Percentiles rank a stretch among this genome's conserved stretches.
phyloP scores from a whole-genome alignment of 2,329 filamentous ascomycete genomes.

The Drechslerella dactyloides region DNA sequence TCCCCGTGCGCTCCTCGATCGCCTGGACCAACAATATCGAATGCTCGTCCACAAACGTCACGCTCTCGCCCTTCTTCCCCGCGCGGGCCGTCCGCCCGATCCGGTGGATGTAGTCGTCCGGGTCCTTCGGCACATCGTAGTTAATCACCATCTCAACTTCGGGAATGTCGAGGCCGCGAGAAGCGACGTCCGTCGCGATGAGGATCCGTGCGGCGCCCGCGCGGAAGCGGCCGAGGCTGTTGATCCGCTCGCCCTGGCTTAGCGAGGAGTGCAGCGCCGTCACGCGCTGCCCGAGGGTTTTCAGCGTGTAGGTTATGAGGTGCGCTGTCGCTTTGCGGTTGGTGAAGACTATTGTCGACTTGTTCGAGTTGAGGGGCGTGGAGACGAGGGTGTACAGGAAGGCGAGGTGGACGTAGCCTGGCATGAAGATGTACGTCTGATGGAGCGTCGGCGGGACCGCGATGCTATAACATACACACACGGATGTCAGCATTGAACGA shows the following conservation, averaged over 20 bases:
- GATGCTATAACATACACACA: conserved; percentile 60
- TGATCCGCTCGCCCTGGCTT: conserved; percentile 79
- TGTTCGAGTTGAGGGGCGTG: conserved; percentile 75
- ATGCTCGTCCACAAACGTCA: conserved; percentile 89
- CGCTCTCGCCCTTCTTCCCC: conserved; percentile 78
- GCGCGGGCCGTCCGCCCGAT: conserved; percentile 95
- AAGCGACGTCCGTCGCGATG: conserved; percentile 93
- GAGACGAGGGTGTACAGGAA: conserved; percentile 88
- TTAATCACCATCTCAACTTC: conserved; percentile 90
- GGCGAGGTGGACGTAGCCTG: conserved; percentile 90
- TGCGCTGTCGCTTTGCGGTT: conserved; percentile 90
- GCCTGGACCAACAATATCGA: conserved; percentile 90
- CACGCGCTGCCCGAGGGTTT: conserved; percentile 84
- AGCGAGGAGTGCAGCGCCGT: conserved; percentile 89
- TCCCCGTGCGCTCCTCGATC: conserved; percentile 82
- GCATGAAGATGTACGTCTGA: conserved; percentile 85
- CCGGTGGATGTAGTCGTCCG: conserved; percentile 95
- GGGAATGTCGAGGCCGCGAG: conserved; percentile 92
- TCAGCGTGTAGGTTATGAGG: conserved; percentile 84
- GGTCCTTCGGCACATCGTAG: conserved; percentile 93
- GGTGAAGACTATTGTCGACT: conserved; percentile 89
- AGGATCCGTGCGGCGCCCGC: conserved; percentile 86
- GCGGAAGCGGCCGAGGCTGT: conserved; percentile 89
- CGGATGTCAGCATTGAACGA: background rate
- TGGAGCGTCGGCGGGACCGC: conserved; percentile 80